Base-by-base conservation (phyloP, 257 asterid species). In the Ocimum tenuiflorum region DNA sequence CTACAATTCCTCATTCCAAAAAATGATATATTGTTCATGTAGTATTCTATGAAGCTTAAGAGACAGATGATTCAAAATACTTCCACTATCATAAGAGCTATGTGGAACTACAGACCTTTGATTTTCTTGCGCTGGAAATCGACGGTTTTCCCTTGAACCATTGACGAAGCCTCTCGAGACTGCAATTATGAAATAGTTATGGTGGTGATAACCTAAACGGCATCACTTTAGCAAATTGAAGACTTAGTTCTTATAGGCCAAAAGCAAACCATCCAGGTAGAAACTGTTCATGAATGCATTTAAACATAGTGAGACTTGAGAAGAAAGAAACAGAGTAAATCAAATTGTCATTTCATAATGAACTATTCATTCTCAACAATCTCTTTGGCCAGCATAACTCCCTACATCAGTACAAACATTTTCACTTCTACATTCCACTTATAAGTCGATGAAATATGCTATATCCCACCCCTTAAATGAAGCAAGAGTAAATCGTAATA, bases 111-210 rank as follows among this genome's bases (percentile, higher is more conserved):
- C 71, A 70, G 24, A 91, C 99, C 99, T 94, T 88, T 88, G 85
- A 84, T 88, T 85, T 83, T 94, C 81, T 81, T 90, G 38, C 99
- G 82, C 91, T 94, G 99, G 78, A 82, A 78, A 85, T 94, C 99
- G 57, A 94, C 96, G 41, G 88, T 83, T 80, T 90, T 89, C 68
- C 99, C 97, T 71, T 86, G 97, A 69, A 82, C 80, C 96, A 82
- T 82, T 36, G 71, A 24, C n/a, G 92, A 91, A 75, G 86, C 99
- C 83, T 90, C 97, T 46, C 97, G 95, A 67, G 82, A 85, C 99
- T 94, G 91, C 69, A 71, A 56, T 57, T 67, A 76, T 35, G 50
- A 69, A 48, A 69, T 17, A 19, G 50, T 48, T 24, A 54, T 51
- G 45, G 47, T 39, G 39, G 45, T 46, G 15, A 61, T 63, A 31